Evolutionary conservation across 257 asterid genomes (phyloP).

Genomic region (Cinchona pubescens): DNA sequence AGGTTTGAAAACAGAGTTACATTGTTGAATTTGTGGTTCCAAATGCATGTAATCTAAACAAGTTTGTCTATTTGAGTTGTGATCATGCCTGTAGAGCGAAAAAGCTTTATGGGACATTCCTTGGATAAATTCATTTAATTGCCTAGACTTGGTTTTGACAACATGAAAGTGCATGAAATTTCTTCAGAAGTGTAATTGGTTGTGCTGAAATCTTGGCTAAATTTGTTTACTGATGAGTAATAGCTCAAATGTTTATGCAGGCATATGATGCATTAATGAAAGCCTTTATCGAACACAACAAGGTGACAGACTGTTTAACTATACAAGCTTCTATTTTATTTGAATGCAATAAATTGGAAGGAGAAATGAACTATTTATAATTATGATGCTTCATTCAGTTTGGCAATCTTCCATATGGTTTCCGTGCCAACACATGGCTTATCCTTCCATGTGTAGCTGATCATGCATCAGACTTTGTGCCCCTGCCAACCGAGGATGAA

Average conservation of each 20-base stretch:
- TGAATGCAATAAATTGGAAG: constrained; percentile 20
- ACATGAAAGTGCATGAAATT: not conserved
- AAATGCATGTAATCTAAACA: not conserved
- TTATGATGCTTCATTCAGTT: constrained; percentile 55
- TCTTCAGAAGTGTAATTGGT: constrained; percentile 17
- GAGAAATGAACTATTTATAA: constrained; percentile 27
- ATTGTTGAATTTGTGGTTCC: not conserved
- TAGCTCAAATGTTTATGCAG: constrained; percentile 49
- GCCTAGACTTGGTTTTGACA: not conserved
- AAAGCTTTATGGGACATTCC: not conserved
- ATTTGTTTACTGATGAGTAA: constrained; percentile 13
- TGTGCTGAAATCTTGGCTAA: not conserved
- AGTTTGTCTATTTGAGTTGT: not conserved
- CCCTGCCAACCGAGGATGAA: constrained; percentile 83
- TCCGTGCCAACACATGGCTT: constrained; percentile 98
- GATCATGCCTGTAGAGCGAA: not conserved
- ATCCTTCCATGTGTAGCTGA: constrained; percentile 68
- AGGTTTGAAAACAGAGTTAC: not conserved
- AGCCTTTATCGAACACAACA: constrained; percentile 84
- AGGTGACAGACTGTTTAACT: constrained; percentile 51
- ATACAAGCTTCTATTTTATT: constrained; percentile 15
- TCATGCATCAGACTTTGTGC: constrained; percentile 45
- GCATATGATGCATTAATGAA: constrained; percentile 86
- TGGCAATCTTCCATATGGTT: constrained; percentile 97
- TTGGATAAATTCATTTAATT: not conserved